Evolutionary conservation across 163 green algal species (phyloP).

Genomic region (Scenedesmus sp.): DNA sequence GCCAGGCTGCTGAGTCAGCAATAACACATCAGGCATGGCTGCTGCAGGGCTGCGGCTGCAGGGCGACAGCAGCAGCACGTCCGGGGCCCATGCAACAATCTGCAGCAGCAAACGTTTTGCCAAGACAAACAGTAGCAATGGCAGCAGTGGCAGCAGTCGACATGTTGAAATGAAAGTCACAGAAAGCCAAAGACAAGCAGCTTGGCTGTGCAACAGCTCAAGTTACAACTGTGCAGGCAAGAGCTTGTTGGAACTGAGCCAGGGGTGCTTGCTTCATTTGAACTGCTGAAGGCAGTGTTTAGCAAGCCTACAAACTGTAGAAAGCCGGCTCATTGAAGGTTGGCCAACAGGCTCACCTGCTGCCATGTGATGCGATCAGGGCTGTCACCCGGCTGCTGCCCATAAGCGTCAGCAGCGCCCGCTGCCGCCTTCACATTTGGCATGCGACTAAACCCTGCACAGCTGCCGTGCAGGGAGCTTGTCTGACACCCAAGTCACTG

Average conservation of each 20-base stretch:
- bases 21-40: conserved; percentile 1
- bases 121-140: not conserved
- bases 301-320: no score
- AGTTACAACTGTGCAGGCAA: not conserved
- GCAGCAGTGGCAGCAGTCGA: not conserved
- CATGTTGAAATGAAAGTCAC: not conserved
- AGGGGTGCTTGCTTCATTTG: not conserved
- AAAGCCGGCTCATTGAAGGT: no score
- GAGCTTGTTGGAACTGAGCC: not conserved
- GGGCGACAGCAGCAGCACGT: conserved; percentile 38
- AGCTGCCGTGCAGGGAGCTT: not conserved
- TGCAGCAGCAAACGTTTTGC: not conserved
- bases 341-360: not conserved
- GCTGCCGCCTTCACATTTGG: not conserved
- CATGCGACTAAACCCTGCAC: not conserved
- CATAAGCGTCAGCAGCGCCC: not conserved
- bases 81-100: not conserved
- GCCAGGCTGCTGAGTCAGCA: conserved; percentile 17
- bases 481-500: not conserved
- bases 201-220: no score
- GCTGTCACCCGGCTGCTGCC: not conserved
- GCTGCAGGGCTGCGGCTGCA: conserved; percentile 35
- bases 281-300: not conserved
- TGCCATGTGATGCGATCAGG: not conserved
- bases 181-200: not conserved